These are phyloP conservation scores for Neonectria coccinea DNA, from an alignment of 2,329 filamentous ascomycete genomes.

Conservation along the genomic window DNA sequence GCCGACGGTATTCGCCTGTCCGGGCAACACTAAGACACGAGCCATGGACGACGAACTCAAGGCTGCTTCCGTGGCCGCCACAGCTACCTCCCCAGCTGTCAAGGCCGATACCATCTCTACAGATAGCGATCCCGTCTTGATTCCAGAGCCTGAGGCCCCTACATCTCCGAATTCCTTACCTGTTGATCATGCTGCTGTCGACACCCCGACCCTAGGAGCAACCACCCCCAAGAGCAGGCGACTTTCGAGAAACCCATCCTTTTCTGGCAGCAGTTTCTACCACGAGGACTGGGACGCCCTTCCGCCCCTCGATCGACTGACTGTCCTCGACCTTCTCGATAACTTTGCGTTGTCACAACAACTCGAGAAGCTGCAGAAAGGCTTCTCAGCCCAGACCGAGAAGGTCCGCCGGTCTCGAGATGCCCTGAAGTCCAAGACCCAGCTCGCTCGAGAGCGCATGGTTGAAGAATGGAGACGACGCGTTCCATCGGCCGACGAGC, in stretches of 20 bases:
- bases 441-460: constrained; percentile 86
- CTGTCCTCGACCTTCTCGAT: constrained; percentile 92
- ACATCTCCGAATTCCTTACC: constrained; percentile 58
- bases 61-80: constrained; percentile 25
- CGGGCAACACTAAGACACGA: constrained; percentile 9
- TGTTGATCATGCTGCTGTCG: constrained; percentile 57
- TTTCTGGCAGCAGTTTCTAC: constrained; percentile 86
- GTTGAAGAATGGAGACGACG: constrained; percentile 93
- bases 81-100: constrained; percentile 24
- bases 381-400: constrained; percentile 83
- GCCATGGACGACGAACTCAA: constrained; percentile 47
- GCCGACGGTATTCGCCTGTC: background rate
- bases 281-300: constrained; percentile 90
- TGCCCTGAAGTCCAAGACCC: constrained; percentile 79
- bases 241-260: constrained; percentile 82
- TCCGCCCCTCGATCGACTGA: constrained; percentile 88
- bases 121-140: constrained; percentile 55
- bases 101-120: constrained; percentile 44
- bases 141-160: constrained; percentile 53
- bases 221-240: constrained; percentile 62
- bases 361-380: constrained; percentile 89
- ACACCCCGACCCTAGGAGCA: constrained; percentile 64
- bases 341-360: constrained; percentile 92
- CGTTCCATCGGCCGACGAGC: constrained; percentile 88
- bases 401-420: constrained; percentile 87